Conservation (phyloP, 1,284 basidiomycete species). For the Ustilago cynodontis region DNA sequence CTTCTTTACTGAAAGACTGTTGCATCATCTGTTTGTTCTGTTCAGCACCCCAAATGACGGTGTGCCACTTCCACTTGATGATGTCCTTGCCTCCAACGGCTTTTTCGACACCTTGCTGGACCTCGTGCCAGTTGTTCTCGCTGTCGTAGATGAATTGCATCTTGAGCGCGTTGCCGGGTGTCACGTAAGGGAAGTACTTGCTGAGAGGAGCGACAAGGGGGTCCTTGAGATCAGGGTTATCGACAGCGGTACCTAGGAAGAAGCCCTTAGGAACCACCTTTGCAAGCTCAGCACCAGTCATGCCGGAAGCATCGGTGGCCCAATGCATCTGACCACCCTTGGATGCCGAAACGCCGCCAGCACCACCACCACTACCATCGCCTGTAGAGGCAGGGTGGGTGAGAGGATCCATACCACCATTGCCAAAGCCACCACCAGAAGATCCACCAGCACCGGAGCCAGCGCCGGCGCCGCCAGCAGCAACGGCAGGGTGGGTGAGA, state of each 20-base stretch:
- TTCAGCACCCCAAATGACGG: conserved; percentile 44
- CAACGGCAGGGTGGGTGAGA: background rate
- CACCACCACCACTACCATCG: background rate
- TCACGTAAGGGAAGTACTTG: conserved; percentile 32
- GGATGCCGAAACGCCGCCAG: background rate
- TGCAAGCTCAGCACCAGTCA: conserved; percentile 36
- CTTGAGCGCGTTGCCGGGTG: conserved; percentile 41
- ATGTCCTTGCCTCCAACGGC: conserved; percentile 8
- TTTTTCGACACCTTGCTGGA: conserved; percentile 23
- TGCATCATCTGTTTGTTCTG: conserved; percentile 38
- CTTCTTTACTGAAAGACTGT: conserved; percentile 40
- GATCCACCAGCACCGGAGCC: background rate
- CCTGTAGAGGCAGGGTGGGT: conserved; percentile 18
- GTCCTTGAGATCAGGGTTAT: conserved; percentile 46
- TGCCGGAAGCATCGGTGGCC: conserved; percentile 38
- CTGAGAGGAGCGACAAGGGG: conserved; percentile 11
- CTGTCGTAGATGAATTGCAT: conserved; percentile 36
- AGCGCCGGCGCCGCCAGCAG: too few relatives aligned
- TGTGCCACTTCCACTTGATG: conserved; percentile 44
- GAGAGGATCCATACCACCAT: conserved; percentile 26
- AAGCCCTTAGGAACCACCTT: conserved; percentile 31
- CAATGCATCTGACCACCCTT: conserved; percentile 38
- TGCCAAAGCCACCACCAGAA: conserved; percentile 8
- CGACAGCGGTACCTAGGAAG: conserved; percentile 34
- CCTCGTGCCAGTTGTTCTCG: conserved; percentile 39